These are phyloP conservation scores for Cryptococcus sp. DNA, from an alignment of 1,284 basidiomycete species.

Conservation along the genomic window DNA sequence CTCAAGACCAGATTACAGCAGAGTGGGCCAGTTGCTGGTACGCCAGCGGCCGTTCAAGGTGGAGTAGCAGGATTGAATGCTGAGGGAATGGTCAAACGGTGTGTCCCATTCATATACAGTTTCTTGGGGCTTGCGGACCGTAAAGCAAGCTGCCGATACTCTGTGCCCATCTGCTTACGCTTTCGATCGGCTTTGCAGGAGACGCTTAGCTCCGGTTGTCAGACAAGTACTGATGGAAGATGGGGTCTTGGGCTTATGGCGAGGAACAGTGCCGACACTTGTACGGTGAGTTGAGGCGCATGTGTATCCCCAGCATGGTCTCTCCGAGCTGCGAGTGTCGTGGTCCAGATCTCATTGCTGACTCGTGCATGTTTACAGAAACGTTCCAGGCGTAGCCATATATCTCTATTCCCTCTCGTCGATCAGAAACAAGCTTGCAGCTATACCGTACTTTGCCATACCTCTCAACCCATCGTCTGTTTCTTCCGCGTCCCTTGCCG, in stretches of 20 bases:
- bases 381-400: conserved; percentile 88
- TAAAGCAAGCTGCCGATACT: too few species aligned
- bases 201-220: conserved; percentile 30
- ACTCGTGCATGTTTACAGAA: conserved; percentile 57
- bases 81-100: too few species aligned
- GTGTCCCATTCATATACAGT: too few species aligned
- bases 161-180: too few species aligned
- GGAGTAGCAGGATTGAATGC: too few species aligned
- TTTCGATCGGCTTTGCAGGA: conserved; percentile 15
- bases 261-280: conserved; percentile 80
- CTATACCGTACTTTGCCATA: conserved; percentile 35
- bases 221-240: conserved; percentile 51
- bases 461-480: conserved; percentile 14
- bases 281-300: conserved; percentile 58
- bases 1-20: conserved; percentile 87
- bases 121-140: too few species aligned
- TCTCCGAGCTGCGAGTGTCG: too few species aligned
- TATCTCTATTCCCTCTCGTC: conserved; percentile 87
- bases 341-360: too few species aligned
- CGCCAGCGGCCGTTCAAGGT: background rate
- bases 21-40: conserved; percentile 31
- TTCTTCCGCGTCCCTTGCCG: conserved; percentile 12
- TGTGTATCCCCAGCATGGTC: too few species aligned
- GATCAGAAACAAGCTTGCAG: conserved; percentile 64
- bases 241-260: conserved; percentile 60